A percentile compares a stretch with the other conserved stretches of the same genome.
phyloP scores from a whole-genome alignment of 805 yeast species.

The Lipomyces sp. region DNA sequence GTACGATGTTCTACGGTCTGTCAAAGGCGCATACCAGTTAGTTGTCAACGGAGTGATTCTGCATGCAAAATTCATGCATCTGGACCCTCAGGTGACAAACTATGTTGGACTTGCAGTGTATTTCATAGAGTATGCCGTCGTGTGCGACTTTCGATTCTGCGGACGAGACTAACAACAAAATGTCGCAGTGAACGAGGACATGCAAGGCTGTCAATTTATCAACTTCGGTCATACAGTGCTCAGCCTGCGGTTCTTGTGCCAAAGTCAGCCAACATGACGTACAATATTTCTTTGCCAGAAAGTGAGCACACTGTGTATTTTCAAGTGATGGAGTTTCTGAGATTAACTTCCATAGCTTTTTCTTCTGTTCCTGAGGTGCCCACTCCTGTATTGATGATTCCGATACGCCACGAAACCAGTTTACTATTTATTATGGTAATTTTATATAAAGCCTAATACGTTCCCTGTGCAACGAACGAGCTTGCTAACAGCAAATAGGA shows the following conservation, averaged over 20 bases:
- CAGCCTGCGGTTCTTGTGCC: too few relatives aligned
- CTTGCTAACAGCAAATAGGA: too few relatives aligned
- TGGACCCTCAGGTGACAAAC: neutral
- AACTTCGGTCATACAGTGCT: neutral
- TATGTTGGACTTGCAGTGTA: constrained; percentile 3
- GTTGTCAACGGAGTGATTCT: constrained; percentile 22
- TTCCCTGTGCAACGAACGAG: too few relatives aligned
- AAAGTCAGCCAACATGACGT: too few relatives aligned
- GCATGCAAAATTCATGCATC: constrained; percentile 13
- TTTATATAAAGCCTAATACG: too few relatives aligned
- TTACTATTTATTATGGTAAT: constrained; percentile 11
- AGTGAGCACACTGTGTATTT: too few relatives aligned
- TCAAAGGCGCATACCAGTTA: constrained; percentile 9
- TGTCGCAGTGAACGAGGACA: neutral
- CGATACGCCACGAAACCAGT: constrained; percentile 4
- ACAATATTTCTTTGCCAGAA: too few relatives aligned
- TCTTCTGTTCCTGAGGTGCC: neutral
- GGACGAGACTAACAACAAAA: too few relatives aligned
- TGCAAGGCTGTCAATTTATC: constrained; percentile 8
- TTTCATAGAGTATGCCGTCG: neutral
- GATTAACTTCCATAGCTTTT: too few relatives aligned
- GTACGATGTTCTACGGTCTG: constrained; percentile 1
- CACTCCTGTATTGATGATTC: constrained; percentile 18
- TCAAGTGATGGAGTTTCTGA: too few relatives aligned
- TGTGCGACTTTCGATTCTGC: neutral